Evolutionary conservation across 169 alveolate species (phyloP).

Genomic region (Plasmodium reichenowi): DNA sequence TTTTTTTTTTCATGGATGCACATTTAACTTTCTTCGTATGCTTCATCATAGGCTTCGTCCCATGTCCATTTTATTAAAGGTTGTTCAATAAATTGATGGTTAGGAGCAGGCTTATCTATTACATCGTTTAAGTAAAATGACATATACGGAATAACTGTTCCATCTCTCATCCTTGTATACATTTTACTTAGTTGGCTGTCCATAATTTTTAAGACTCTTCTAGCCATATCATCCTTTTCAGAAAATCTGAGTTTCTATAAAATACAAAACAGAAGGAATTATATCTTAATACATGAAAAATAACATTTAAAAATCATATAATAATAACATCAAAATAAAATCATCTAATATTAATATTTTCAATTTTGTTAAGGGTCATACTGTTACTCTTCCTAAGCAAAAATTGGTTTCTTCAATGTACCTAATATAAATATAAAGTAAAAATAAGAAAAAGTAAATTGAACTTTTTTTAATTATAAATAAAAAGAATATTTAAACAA

Average conservation of each 20-base stretch:
- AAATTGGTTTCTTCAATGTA: slow-evolving; percentile 93
- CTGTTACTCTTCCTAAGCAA: slow-evolving; percentile 92
- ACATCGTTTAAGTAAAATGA: slow-evolving; percentile 88
- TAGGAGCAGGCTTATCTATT: slow-evolving; percentile 91
- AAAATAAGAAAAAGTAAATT: background rate
- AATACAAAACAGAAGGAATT: background rate
- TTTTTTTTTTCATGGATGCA: too few relatives aligned
- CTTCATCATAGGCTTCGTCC: slow-evolving; percentile 95
- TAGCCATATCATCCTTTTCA: slow-evolving; percentile 91
- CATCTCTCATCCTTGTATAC: slow-evolving; percentile 94
- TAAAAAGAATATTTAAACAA: too few relatives aligned
- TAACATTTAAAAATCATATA: background rate
- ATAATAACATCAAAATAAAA: background rate
- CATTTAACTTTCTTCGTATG: slow-evolving; percentile 85
- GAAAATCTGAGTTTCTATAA: slow-evolving; percentile 85
- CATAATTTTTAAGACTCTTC: slow-evolving; percentile 92
- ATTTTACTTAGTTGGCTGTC: slow-evolving; percentile 91
- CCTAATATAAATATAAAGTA: slow-evolving; percentile 17
- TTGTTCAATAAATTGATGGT: slow-evolving; percentile 88
- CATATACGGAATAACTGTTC: slow-evolving; percentile 92
- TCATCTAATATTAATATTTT: background rate
- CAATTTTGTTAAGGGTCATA: slow-evolving; percentile 31
- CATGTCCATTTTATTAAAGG: slow-evolving; percentile 95
- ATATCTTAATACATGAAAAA: background rate
- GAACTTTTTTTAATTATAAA: too few relatives aligned